Conservation (phyloP, 1,139 yeast species). For the Suhomyces wounanorum region DNA sequence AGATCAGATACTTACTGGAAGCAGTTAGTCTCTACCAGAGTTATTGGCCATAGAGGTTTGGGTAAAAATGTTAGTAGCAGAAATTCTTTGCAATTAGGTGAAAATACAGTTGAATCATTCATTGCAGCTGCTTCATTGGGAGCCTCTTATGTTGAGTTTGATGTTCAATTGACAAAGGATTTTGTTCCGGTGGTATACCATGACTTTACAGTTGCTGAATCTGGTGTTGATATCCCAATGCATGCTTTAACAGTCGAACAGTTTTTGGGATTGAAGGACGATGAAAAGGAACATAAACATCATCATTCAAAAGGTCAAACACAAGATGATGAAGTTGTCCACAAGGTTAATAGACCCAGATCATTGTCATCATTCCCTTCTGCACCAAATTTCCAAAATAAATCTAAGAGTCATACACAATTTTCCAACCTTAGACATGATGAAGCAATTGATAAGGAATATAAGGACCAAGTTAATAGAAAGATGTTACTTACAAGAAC, state of each 20-base stretch:
- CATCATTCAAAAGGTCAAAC: slow-evolving; percentile 22
- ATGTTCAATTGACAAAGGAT: slow-evolving; percentile 95
- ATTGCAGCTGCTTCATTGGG: slow-evolving; percentile 97
- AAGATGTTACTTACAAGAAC: slow-evolving; percentile 87
- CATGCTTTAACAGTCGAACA: slow-evolving; percentile 89
- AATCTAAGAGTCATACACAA: slow-evolving; percentile 14
- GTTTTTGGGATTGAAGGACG: slow-evolving; percentile 65
- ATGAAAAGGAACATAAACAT: slow-evolving; percentile 12
- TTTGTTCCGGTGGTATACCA: slow-evolving; percentile 91
- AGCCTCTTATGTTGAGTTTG: slow-evolving; percentile 91
- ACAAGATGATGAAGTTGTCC: slow-evolving; percentile 41
- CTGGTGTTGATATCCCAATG: slow-evolving; percentile 97
- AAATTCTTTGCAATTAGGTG: slow-evolving; percentile 88
- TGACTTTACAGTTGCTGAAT: slow-evolving; percentile 92
- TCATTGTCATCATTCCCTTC: slow-evolving; percentile 44
- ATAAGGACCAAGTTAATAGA: slow-evolving; percentile 47
- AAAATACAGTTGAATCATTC: slow-evolving; percentile 91
- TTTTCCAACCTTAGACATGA: slow-evolving; percentile 13
- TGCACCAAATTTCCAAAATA: slow-evolving; percentile 26
- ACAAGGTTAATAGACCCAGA: slow-evolving; percentile 40
- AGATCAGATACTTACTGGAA: slow-evolving; percentile 91
- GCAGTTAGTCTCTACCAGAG: slow-evolving; percentile 82
- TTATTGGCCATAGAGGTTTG: slow-evolving; percentile 94
- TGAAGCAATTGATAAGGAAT: slow-evolving; percentile 42
- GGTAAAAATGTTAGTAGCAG: slow-evolving; percentile 79